Conservation (phyloP, 495 filamentous ascomycete genomes). For the Filosporella fistucella region DNA sequence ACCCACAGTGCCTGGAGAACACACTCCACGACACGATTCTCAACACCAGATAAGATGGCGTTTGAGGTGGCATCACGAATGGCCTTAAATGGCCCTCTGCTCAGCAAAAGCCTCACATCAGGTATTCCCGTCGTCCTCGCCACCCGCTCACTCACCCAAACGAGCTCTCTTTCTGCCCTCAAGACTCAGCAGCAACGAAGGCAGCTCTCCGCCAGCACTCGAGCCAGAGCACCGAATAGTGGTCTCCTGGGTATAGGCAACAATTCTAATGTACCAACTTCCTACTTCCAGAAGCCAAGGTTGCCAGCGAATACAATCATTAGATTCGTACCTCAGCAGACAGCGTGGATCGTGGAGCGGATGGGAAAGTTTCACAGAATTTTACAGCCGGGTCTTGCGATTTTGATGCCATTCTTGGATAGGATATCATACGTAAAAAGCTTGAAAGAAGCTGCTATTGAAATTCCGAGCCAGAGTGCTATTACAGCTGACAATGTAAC, state of each 20-base stretch:
- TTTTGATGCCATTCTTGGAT: constrained; percentile 87
- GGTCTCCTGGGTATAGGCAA: constrained; percentile 23
- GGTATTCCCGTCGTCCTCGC: background rate
- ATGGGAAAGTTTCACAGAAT: constrained; percentile 97
- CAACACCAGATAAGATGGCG: constrained; percentile 12
- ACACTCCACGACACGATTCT: constrained; percentile 1
- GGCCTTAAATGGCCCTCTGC: constrained; percentile 6
- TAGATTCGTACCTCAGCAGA: constrained; percentile 97
- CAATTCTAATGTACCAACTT: constrained; percentile 32
- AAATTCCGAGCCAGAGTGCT: constrained; percentile 93
- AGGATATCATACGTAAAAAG: constrained; percentile 97
- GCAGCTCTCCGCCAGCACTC: constrained; percentile 13
- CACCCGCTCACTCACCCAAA: background rate
- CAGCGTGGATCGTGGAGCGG: constrained; percentile 98
- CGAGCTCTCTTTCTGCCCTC: constrained; percentile 2
- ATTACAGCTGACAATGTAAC: constrained; percentile 99
- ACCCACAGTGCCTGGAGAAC: background rate
- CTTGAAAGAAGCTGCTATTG: constrained; percentile 91
- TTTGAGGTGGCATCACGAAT: constrained; percentile 16
- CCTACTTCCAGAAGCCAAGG: constrained; percentile 52
- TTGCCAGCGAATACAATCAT: constrained; percentile 92
- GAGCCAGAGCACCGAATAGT: constrained; percentile 10
- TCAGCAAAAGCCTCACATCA: constrained; percentile 10
- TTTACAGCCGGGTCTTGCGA: constrained; percentile 82
- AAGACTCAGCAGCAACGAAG: constrained; percentile 16